Evolutionary conservation across 768 basidiomycete genomes (phyloP), one percentile per base, ranked within the genome.

Genomic region (Rickenella mellea): DNA sequence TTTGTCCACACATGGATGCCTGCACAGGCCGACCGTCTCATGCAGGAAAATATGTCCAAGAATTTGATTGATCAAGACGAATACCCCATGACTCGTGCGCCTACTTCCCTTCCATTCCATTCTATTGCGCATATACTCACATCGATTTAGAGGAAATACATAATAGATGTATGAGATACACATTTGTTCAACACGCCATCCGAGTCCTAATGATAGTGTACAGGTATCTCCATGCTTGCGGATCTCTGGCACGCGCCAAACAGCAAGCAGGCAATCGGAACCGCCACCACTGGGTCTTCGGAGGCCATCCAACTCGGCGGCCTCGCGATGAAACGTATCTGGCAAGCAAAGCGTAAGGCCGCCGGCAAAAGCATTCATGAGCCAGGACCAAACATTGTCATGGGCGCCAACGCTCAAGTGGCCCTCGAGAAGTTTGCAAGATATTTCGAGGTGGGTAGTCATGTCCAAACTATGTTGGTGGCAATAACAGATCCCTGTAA

Each of bases 281-380:
- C 80, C 0, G 80, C 80, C 4, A 83, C 81, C 4, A 82, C 80
- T 1, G 82, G 82, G 7, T 76, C 73, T 4, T 79, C 74, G 4
- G 80, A 83, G 58, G 80, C 81, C 4, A 82, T 83, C 54, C 77
- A 79, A 56, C 77, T 83, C 12, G 80, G 78, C 6, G 82, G 80
- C 28, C 65, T 83, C 11, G 80, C 80, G 27, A 72, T 83, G 70
- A 83, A 83, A 63, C 73, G 76, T 51, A 57, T 70, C 42, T 83
- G 80, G 80, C 81, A 83, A 53, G 74, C 69, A 48, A 73, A 68
- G 55, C 74, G 77, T 61, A 80, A 78, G 58, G 71, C 70, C 3
- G 69, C 66, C 0, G 81, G 82, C 12, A 82, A 82, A 51, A 71
- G 71, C 35, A 76, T 78, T 39, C 70, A 80, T 48, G 73, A 80